Conservation (phyloP, 345 rosid species). For the Aquilaria yunnanensis region DNA sequence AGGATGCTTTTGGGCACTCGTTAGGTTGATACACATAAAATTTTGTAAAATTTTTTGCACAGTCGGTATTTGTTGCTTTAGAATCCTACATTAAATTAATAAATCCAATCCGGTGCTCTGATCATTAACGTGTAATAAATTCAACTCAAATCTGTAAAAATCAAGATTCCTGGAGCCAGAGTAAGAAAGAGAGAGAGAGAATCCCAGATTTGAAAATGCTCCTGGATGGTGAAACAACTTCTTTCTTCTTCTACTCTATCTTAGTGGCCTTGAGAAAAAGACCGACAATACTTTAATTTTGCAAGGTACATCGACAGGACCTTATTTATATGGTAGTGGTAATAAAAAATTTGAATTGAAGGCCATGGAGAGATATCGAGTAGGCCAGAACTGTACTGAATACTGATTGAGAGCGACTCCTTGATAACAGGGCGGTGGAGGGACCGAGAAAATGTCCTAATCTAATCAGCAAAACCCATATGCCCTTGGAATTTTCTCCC, state of each 20-base stretch:
- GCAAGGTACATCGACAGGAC: no score
- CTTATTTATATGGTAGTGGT: background rate
- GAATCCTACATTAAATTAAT: no score
- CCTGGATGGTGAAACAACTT: background rate
- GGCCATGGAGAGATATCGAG: slow-evolving; percentile 10
- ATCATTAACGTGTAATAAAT: no score
- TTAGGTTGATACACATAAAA: no score
- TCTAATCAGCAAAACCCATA: slow-evolving; percentile 9
- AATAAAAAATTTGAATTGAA: background rate
- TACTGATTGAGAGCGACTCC: slow-evolving; percentile 20
- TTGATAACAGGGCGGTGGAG: slow-evolving; percentile 15
- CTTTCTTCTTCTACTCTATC: background rate
- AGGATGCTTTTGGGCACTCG: no score
- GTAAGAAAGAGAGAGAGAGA: background rate
- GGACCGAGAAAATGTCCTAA: background rate
- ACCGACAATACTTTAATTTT: slow-evolving; percentile 21
- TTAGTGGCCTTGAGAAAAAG: slow-evolving; percentile 21
- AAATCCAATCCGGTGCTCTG: no score
- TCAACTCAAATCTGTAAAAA: no score
- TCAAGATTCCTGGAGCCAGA: background rate
- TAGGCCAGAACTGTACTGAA: slow-evolving; percentile 24
- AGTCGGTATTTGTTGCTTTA: no score
- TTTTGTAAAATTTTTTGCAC: no score
- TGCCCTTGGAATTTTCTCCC: slow-evolving; percentile 14
- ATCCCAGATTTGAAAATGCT: background rate